phyloP scores from a whole-genome alignment of 371 early-diverging fungal species.

The Syncephalis fuscata region DNA sequence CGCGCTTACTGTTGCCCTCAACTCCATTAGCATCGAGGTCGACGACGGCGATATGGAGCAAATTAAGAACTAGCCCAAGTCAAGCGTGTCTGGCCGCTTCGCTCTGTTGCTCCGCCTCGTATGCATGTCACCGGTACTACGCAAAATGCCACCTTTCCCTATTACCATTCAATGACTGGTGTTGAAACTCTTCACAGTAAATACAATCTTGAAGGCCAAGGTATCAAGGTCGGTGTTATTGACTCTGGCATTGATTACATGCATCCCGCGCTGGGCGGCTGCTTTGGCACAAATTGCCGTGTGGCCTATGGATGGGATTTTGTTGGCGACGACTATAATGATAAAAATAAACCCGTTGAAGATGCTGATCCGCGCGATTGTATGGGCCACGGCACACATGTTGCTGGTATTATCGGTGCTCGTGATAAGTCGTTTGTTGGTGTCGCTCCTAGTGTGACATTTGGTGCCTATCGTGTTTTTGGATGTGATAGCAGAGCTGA shows the following conservation, averaged over 20 bases:
- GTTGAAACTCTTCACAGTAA: slow-evolving; percentile 26
- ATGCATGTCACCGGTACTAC: too few relatives aligned
- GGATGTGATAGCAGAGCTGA: slow-evolving; percentile 31
- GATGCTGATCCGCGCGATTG: slow-evolving; percentile 32
- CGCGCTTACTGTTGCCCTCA: too few relatives aligned
- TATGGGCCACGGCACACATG: slow-evolving; percentile 39
- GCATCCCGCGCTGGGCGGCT: slow-evolving; percentile 31
- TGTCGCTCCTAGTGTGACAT: slow-evolving; percentile 40
- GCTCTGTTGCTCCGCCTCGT: too few relatives aligned
- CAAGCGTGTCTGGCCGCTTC: too few relatives aligned
- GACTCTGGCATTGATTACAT: slow-evolving; percentile 32
- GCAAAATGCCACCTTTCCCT: too few relatives aligned
- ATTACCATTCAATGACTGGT: slow-evolving; percentile 35
- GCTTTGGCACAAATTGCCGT: slow-evolving; percentile 21
- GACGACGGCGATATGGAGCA: too few relatives aligned
- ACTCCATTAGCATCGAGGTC: too few relatives aligned
- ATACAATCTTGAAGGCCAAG: slow-evolving; percentile 32
- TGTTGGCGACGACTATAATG: slow-evolving; percentile 12
- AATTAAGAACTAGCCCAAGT: too few relatives aligned
- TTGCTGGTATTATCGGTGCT: slow-evolving; percentile 36
- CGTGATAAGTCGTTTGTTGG: slow-evolving; percentile 23
- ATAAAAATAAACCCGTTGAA: slow-evolving; percentile 14
- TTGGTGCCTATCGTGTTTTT: slow-evolving; percentile 38
- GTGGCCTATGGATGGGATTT: slow-evolving; percentile 24
- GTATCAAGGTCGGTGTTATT: slow-evolving; percentile 41